Evolutionary conservation across 768 basidiomycete species (phyloP), one percentile per base, ranked within the genome.

Genomic region (Xerocomus spinulosus): DNA sequence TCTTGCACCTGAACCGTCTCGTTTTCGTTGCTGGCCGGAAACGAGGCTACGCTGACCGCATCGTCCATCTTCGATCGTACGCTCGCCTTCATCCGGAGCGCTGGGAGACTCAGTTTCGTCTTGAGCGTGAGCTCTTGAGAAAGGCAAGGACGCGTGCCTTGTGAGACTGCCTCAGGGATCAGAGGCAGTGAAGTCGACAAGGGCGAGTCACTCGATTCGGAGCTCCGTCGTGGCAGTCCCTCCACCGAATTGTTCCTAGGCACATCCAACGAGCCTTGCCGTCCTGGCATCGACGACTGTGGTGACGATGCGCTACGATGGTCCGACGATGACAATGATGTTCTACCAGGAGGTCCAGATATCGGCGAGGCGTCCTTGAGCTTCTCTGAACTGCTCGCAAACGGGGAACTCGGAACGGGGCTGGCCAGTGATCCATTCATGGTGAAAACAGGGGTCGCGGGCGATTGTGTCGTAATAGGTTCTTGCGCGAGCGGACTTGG

Each of bases 1-100:
- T 90, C 84, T 60, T 86, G 71, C 8, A 90, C 83, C 46, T 91
- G 87, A 5, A 89, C 74, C 2, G 78, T 80, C 54, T 85, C 79
- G 33, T 71, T 68, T 73, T 63, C 67, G 43, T 51, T 53, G 9
- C 66, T 67, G 0, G 17, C 36, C 5, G 52, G 36, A 13, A 66
- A 40, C 38, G 62, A 64, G n/a, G 14, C 25, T 8, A 60, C 55
- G 39, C 64, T 71, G 18, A 46, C 39, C 10, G 58, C 55, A 12
- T 68, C 65, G 30, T 71, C 73, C 18, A 65, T 18, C 44, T 61
- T 64, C 41, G 46, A 5, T n/a, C 57, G 67, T 23, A 47, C 43
- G 44, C 42, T 62, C 28, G 54, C 55, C 52, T 65, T 72, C n/a
- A 78, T 67, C 13, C 82, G 75, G 5, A 89, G 70, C 41, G 78